phyloP scores from a whole-genome alignment of 2,329 filamentous ascomycete genomes.

The Calonectria pteridis region DNA sequence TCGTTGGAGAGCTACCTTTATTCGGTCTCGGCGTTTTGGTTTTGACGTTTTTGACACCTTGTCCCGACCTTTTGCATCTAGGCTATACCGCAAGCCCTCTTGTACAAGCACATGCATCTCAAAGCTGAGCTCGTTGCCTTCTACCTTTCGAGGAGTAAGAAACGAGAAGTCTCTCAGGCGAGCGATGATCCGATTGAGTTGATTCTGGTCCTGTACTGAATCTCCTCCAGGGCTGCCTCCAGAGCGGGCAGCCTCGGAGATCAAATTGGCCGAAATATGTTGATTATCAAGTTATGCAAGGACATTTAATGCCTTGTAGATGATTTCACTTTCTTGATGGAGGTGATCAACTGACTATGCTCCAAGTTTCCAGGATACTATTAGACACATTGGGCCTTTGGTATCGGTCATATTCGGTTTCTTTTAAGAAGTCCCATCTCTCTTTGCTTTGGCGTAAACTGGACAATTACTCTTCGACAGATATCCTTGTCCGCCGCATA shows the following conservation, averaged over 20 bases:
- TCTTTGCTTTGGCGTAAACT: constrained; percentile 36
- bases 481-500: constrained; percentile 43
- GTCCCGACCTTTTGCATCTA: background rate
- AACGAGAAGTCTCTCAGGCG: constrained; percentile 52
- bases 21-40: background rate
- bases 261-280: constrained; percentile 45
- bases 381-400: constrained; percentile 45
- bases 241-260: constrained; percentile 32
- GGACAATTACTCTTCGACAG: constrained; percentile 42
- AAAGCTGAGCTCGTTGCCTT: constrained; percentile 31
- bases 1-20: background rate
- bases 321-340: constrained; percentile 41
- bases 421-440: constrained; percentile 40
- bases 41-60: background rate
- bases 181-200: constrained; percentile 34
- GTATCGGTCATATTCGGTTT: constrained; percentile 43
- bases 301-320: constrained; percentile 46
- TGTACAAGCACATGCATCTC: constrained; percentile 50
- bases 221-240: background rate
- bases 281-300: constrained; percentile 51
- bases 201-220: background rate
- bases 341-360: constrained; percentile 49
- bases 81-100: constrained; percentile 40
- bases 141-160: constrained; percentile 29
- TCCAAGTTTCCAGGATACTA: constrained; percentile 51